Percentiles rank a stretch among this genome's conserved stretches.
Conservation (phyloP, 1,284 basidiomycete species). For the Meripilus lineatus region DNA sequence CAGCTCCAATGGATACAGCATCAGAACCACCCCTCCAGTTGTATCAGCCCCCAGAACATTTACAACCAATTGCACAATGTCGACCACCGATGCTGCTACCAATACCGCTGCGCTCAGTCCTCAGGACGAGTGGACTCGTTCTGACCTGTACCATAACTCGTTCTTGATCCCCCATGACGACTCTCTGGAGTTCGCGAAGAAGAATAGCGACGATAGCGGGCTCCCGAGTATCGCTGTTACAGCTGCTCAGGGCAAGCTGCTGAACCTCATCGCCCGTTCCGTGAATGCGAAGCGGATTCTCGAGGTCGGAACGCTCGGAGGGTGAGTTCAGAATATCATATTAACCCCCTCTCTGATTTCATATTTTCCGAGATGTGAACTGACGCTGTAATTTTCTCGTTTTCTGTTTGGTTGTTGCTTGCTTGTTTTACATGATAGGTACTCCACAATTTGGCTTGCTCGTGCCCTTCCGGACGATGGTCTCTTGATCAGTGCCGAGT, state of each 20-base stretch:
- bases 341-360: too few relatives aligned
- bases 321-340: too few relatives aligned
- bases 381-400: background rate
- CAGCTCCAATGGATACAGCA: too few relatives aligned
- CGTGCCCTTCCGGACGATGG: slow-evolving; percentile 52
- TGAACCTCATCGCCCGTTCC: slow-evolving; percentile 44
- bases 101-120: too few relatives aligned
- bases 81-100: too few relatives aligned
- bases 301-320: slow-evolving; percentile 61
- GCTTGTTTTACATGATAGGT: slow-evolving; percentile 28
- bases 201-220: slow-evolving; percentile 39
- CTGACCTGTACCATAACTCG: slow-evolving; percentile 53
- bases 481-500: slow-evolving; percentile 44
- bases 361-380: slow-evolving; percentile 3
- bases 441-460: slow-evolving; percentile 58
- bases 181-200: slow-evolving; percentile 37
- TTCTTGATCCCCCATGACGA: slow-evolving; percentile 44
- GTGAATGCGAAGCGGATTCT: slow-evolving; percentile 48
- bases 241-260: slow-evolving; percentile 51
- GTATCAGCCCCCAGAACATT: too few relatives aligned
- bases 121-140: slow-evolving; percentile 41
- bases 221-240: slow-evolving; percentile 52
- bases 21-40: too few relatives aligned
- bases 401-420: slow-evolving; percentile 8
- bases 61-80: too few relatives aligned